Percentiles rank a stretch among this genome's conserved stretches.
These are phyloP conservation scores for Collybiopsis luxurians DNA, from an alignment of 768 basidiomycete species.

Conservation along the genomic window DNA sequence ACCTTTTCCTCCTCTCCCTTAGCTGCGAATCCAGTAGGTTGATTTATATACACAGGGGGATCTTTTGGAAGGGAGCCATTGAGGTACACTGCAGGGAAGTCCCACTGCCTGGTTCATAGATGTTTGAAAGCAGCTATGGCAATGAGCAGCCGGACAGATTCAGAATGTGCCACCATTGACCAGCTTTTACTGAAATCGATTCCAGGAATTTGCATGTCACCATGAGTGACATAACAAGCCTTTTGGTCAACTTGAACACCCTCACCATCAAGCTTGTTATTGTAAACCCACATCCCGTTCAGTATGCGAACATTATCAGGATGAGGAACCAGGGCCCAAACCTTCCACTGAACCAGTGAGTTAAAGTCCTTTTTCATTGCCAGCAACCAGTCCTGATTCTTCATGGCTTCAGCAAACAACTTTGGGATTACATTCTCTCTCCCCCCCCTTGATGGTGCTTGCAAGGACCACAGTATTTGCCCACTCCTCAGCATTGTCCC, in stretches of 20 bases:
- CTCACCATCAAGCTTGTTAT: slow-evolving; percentile 21
- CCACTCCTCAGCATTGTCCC: not conserved
- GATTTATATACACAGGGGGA: slow-evolving; percentile 16
- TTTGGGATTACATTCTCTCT: not conserved
- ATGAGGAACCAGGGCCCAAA: not conserved
- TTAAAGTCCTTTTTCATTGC: not conserved
- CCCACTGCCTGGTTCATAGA: slow-evolving; percentile 7
- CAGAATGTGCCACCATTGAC: slow-evolving; percentile 9
- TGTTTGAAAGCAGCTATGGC: slow-evolving; percentile 7
- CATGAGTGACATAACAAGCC: slow-evolving; percentile 19
- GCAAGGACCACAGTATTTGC: not conserved
- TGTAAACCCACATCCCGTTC: slow-evolving; percentile 21
- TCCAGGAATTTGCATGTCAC: slow-evolving; percentile 27
- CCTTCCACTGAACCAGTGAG: not conserved
- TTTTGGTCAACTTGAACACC: slow-evolving; percentile 24
- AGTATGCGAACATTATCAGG: slow-evolving; percentile 6
- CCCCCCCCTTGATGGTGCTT: not conserved
- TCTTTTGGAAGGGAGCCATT: slow-evolving; percentile 15
- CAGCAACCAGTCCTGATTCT: not conserved
- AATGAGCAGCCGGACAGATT: slow-evolving; percentile 11
- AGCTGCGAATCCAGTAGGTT: slow-evolving; percentile 15
- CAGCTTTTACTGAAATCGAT: slow-evolving; percentile 18
- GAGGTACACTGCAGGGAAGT: slow-evolving; percentile 16
- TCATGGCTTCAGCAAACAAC: not conserved
- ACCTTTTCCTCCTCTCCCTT: slow-evolving; percentile 5